phyloP scores from a whole-genome alignment of 2,329 filamentous ascomycete species.

The Paecilomyces sp. region DNA sequence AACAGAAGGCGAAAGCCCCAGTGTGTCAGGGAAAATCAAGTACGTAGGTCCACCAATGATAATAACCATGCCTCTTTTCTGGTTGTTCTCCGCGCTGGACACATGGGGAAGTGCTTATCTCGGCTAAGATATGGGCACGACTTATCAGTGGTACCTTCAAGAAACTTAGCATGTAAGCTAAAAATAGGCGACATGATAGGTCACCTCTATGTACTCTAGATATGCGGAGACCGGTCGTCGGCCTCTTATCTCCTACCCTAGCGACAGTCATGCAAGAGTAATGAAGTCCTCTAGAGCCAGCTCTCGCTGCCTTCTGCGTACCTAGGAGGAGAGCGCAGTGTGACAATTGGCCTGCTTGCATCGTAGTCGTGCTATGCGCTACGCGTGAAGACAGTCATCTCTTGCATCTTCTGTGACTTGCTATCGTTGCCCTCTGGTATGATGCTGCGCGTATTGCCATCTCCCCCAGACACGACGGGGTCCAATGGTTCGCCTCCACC shows the following conservation, averaged over 20 bases:
- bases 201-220: not conserved
- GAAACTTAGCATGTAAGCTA: not conserved
- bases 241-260: not conserved
- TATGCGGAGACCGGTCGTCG: not conserved
- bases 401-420: not conserved
- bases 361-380: not conserved
- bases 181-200: not conserved
- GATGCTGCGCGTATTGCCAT: not conserved
- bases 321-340: not conserved
- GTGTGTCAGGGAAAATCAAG: too few relatives aligned
- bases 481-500: not conserved
- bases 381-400: not conserved
- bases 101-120: not conserved
- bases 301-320: not conserved
- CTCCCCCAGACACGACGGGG: not conserved
- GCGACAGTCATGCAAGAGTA: not conserved
- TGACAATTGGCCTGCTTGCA: not conserved
- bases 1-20: not conserved
- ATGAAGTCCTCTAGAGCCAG: not conserved
- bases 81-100: not conserved
- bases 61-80: not conserved
- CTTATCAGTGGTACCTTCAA: not conserved
- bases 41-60: not conserved
- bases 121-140: not conserved
- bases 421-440: not conserved